Percentiles rank a stretch among this genome's conserved stretches.
phyloP scores from a whole-genome alignment of 345 rosid species.

The Dipteronia dyeriana region DNA sequence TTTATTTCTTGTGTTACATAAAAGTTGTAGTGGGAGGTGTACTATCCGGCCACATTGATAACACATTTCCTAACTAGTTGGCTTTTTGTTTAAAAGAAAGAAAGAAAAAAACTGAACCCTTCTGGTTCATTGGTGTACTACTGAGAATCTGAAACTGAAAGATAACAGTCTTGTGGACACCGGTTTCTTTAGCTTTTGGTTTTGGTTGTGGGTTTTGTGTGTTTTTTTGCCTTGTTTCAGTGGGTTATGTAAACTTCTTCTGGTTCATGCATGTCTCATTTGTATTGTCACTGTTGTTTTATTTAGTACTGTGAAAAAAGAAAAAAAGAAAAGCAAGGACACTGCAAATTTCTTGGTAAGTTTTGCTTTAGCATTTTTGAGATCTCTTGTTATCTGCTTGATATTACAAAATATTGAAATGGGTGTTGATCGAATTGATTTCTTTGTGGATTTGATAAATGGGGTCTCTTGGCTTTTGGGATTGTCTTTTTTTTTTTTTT shows the following conservation, averaged over 20 bases:
- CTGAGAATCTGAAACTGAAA: constrained; percentile 19
- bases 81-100: not conserved
- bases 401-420: constrained; percentile 18
- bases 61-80: constrained; percentile 20
- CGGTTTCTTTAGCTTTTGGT: constrained; percentile 15
- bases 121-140: not conserved
- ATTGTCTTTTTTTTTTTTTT: constrained; percentile 25
- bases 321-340: not conserved
- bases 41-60: not conserved
- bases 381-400: constrained; percentile 6
- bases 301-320: not conserved
- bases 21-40: constrained; percentile 12
- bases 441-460: constrained; percentile 23
- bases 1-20: constrained; percentile 2
- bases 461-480: constrained; percentile 45
- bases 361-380: constrained; percentile 3
- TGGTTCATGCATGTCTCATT: constrained; percentile 20
- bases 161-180: constrained; percentile 22
- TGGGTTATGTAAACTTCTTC: too few species aligned
- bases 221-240: too few species aligned
- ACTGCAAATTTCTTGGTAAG: constrained; percentile 18
- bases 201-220: constrained; percentile 8
- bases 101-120: not conserved
- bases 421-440: constrained; percentile 2
- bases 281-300: constrained; percentile 16